Base-by-base conservation (phyloP, 495 filamentous ascomycete species). In the Sordaria brevicollis region DNA sequence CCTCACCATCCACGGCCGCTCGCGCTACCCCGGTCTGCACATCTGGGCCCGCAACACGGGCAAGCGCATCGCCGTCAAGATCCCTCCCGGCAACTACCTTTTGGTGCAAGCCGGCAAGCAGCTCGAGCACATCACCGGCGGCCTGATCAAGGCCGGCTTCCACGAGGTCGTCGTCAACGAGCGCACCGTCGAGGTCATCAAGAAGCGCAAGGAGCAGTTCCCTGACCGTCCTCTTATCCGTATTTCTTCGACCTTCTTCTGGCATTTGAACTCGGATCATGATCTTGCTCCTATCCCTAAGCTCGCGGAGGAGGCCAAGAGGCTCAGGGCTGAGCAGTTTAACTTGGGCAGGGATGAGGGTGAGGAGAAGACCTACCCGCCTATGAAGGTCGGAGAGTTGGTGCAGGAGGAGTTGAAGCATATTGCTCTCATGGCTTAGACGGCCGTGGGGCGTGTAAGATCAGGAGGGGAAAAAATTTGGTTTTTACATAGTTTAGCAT, bases 11-110 rank as follows among this genome's bases (percentile, higher is more conserved):
- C 83, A 85, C 79, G 83, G 83, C 39, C 83, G 83, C 71, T 84
- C 82, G 39, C 82, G 83, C 41, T 85, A 85, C 67, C 83, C 83
- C 4, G 83, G 83, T 54, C 75, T 85, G 72, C 81, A 85, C 81
- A 80, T 85, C 70, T 85, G 83, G 83, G 83, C 83, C 54, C 81
- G 83, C 68, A 85, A 85, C 79, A 85, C 82, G 31, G 83, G 83
- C 35, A 76, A 75, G 25, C 78, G 79, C 66, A 85, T 85, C 74
- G 71, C 83, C 70, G 83, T 85, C 70, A 78, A 76, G 76, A 85
- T 85, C 70, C 83, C 83, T 1, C 67, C 65, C 33, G 83, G 83
- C 17, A 83, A 80, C 73, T 77, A 83, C 72, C 77, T 85, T 15
- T 79, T 85, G 9, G 83, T 85, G 4, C 83, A 85, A 66, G 83